A percentile compares a stretch with the other conserved stretches of the same genome.
These are phyloP conservation scores for Metschnikowia reukaufii DNA, from an alignment of 805 yeast species.

Conservation along the genomic window DNA sequence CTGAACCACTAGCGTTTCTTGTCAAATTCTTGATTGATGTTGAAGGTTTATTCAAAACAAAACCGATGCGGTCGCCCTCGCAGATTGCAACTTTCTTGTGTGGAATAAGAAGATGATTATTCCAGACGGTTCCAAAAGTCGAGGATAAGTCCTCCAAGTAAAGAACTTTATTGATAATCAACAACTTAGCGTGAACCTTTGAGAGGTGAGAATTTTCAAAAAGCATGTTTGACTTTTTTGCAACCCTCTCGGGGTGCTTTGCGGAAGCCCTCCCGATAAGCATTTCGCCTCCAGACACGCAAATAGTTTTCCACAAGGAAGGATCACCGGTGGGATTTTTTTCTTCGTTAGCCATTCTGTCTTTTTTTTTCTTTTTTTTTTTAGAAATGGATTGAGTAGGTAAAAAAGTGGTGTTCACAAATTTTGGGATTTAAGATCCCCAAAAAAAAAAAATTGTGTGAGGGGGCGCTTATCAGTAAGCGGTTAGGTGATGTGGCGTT, in stretches of 20 bases:
- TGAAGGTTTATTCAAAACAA: constrained; percentile 36
- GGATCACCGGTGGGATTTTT: constrained; percentile 6
- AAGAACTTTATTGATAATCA: constrained; percentile 20
- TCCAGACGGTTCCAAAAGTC: constrained; percentile 41
- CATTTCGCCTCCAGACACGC: constrained; percentile 8
- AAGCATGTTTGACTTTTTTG: constrained; percentile 30
- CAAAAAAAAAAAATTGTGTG: not conserved
- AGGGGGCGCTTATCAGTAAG: not conserved
- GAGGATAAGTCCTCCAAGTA: constrained; percentile 32
- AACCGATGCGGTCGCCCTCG: constrained; percentile 33
- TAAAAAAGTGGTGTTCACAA: not conserved
- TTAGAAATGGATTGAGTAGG: not conserved
- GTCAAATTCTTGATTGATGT: constrained; percentile 7
- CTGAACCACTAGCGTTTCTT: constrained; percentile 1
- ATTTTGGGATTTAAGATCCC: not conserved
- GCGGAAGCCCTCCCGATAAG: constrained; percentile 31
- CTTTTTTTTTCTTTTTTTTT: too few relatives aligned
- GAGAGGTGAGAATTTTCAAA: constrained; percentile 39
- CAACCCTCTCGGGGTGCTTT: constrained; percentile 27
- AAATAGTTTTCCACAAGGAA: constrained; percentile 9
- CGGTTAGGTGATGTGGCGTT: not conserved
- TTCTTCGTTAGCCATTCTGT: constrained; percentile 1
- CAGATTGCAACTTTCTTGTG: constrained; percentile 9
- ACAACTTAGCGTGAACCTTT: constrained; percentile 36
- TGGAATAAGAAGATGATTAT: constrained; percentile 27